phyloP scores from a whole-genome alignment of 768 basidiomycete genomes.

The Phaeolepiota aurea region DNA sequence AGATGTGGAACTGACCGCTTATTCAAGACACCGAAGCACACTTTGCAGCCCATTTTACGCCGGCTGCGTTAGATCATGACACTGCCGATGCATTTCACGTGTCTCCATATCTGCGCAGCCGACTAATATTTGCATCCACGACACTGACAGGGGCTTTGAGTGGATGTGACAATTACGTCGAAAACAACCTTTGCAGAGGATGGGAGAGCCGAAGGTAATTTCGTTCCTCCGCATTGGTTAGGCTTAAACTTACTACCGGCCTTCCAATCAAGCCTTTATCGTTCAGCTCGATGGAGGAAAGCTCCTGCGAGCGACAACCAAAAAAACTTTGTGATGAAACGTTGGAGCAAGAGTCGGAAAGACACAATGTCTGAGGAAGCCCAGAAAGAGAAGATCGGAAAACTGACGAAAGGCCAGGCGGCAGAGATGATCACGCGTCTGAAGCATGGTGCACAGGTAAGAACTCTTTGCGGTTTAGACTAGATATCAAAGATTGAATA shows the following conservation, averaged over 20 bases:
- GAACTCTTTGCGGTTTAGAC: conserved; percentile 1
- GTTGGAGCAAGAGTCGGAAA: conserved; percentile 25
- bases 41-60: conserved; percentile 48
- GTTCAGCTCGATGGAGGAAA: conserved; percentile 60
- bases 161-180: conserved; percentile 63
- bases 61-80: conserved; percentile 34
- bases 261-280: conserved; percentile 55
- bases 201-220: no score
- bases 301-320: conserved; percentile 55
- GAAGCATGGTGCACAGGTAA: conserved; percentile 69
- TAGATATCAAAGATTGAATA: not conserved
- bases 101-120: conserved; percentile 46
- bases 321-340: conserved; percentile 43
- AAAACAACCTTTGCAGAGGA: no score
- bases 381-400: conserved; percentile 23
- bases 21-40: conserved; percentile 10
- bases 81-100: conserved; percentile 36
- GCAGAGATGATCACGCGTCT: conserved; percentile 71
- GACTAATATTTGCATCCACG: conserved; percentile 44
- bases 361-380: conserved; percentile 12
- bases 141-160: conserved; percentile 53
- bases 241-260: no score
- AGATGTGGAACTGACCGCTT: not conserved
- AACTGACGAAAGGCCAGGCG: conserved; percentile 71
- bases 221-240: no score